Conservation (phyloP, 2,329 filamentous ascomycete species). For the Trichoderma harzianum region DNA sequence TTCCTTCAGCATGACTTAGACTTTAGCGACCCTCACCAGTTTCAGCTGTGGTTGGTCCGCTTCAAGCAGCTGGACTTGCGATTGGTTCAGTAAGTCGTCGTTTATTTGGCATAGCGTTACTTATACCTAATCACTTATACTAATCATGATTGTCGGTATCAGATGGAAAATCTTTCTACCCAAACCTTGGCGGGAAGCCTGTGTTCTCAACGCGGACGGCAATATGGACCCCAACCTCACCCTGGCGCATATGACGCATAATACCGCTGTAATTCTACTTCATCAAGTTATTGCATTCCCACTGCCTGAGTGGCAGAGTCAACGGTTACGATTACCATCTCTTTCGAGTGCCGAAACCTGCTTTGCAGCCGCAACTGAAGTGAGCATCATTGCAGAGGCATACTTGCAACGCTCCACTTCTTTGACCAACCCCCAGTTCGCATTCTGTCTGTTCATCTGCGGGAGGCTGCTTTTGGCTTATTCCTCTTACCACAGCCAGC, state of each 20-base stretch:
- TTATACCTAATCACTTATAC: neutral
- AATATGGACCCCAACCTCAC: conserved; percentile 44
- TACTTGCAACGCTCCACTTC: neutral
- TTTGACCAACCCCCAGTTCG: neutral
- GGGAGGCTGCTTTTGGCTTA: neutral
- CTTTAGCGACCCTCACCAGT: neutral
- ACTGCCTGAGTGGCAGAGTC: neutral
- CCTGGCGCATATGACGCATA: conserved; percentile 27
- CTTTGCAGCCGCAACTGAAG: neutral
- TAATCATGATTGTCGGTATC: neutral
- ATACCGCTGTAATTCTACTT: conserved; percentile 25
- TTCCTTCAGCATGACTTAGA: neutral
- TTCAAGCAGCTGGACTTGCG: conserved; percentile 45
- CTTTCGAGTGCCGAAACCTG: neutral
- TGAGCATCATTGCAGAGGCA: neutral
- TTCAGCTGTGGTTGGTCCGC: conserved; percentile 34
- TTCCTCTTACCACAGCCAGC: neutral
- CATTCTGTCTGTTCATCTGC: neutral
- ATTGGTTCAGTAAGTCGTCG: conserved; percentile 36
- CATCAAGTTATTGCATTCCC: conserved; percentile 26
- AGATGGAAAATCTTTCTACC: conserved; percentile 46
- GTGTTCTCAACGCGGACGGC: conserved; percentile 28
- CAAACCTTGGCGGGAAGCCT: conserved; percentile 39
- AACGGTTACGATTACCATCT: neutral
- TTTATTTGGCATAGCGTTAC: neutral